phyloP scores from a whole-genome alignment of 2,329 filamentous ascomycete genomes.

The Septoria petroselini region DNA sequence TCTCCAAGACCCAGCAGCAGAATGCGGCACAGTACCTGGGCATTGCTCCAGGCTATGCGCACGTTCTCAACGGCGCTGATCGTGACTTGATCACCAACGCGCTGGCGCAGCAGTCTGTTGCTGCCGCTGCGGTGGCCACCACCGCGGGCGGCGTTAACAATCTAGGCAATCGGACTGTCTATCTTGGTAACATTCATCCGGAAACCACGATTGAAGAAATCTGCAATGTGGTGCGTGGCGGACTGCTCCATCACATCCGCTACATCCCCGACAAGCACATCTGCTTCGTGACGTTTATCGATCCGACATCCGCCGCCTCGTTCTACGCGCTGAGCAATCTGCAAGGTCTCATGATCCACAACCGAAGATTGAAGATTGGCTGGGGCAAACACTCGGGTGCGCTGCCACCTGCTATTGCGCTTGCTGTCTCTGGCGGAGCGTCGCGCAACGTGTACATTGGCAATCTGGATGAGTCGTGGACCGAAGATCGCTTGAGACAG shows the following conservation, averaged over 20 bases:
- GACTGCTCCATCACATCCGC: constrained; percentile 93
- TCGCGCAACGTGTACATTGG: constrained; percentile 99
- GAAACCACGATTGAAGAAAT: constrained; percentile 99
- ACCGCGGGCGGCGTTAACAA: constrained; percentile 97
- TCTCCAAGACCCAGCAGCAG: constrained; percentile 99
- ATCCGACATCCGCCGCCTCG: constrained; percentile 92
- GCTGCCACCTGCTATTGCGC: constrained; percentile 88
- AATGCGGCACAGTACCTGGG: constrained; percentile 97
- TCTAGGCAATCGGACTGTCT: constrained; percentile 94
- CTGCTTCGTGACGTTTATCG: constrained; percentile 99
- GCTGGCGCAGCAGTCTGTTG: constrained; percentile 93
- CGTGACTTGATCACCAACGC: constrained; percentile 95
- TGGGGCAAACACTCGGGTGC: constrained; percentile 99
- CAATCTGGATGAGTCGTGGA: constrained; percentile 96
- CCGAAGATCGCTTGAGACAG: constrained; percentile 88
- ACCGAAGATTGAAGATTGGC: constrained; percentile 93
- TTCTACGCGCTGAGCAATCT: constrained; percentile 98
- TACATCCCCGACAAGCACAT: constrained; percentile 99
- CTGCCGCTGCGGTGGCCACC: constrained; percentile 92
- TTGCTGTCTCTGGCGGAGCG: constrained; percentile 92
- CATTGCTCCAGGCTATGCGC: constrained; percentile 92
- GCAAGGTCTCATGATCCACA: constrained; percentile 98
- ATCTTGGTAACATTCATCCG: constrained; percentile 96
- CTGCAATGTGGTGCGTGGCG: constrained; percentile 95
- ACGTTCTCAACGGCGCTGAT: constrained; percentile 93